These are phyloP conservation scores for Penicillium sp. DNA, from an alignment of 2,329 filamentous ascomycete species.

Conservation along the genomic window DNA sequence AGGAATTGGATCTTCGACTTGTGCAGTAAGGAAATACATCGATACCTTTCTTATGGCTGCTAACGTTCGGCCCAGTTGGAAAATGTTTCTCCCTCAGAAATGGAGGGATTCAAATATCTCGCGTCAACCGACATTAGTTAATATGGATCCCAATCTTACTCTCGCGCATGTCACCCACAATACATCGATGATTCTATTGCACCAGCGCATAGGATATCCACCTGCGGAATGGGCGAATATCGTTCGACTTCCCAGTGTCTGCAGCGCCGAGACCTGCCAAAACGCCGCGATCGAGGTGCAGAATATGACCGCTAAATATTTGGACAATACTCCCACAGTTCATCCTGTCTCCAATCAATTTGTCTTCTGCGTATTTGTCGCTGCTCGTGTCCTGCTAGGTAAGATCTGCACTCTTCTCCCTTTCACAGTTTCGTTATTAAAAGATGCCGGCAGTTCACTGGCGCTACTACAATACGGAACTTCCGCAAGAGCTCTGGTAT, in stretches of 20 bases:
- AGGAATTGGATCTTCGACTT: conserved; percentile 1
- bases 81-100: conserved; percentile 44
- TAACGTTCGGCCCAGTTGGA: conserved; percentile 1
- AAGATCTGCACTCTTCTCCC: neutral
- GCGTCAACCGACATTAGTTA: conserved; percentile 22
- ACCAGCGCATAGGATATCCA: conserved; percentile 27
- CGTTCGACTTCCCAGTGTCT: conserved; percentile 6
- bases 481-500: conserved; percentile 27
- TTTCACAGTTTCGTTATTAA: neutral
- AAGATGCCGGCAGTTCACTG: conserved; percentile 23
- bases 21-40: neutral
- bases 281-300: conserved; percentile 6
- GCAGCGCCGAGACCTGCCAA: conserved; percentile 10
- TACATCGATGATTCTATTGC: conserved; percentile 55
- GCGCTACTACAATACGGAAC: conserved; percentile 24
- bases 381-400: conserved; percentile 36
- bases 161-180: conserved; percentile 57
- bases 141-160: conserved; percentile 56
- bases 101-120: conserved; percentile 46
- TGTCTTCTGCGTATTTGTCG: conserved; percentile 52
- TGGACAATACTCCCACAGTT: conserved; percentile 38
- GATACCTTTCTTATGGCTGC: neutral
- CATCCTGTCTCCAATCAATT: conserved; percentile 42
- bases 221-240: conserved; percentile 4
- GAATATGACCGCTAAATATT: conserved; percentile 51